A percentile compares a stretch with the other conserved stretches of the same genome.
Conservation (phyloP, 73 alveolate species). For the Stentor roeselii region DNA sequence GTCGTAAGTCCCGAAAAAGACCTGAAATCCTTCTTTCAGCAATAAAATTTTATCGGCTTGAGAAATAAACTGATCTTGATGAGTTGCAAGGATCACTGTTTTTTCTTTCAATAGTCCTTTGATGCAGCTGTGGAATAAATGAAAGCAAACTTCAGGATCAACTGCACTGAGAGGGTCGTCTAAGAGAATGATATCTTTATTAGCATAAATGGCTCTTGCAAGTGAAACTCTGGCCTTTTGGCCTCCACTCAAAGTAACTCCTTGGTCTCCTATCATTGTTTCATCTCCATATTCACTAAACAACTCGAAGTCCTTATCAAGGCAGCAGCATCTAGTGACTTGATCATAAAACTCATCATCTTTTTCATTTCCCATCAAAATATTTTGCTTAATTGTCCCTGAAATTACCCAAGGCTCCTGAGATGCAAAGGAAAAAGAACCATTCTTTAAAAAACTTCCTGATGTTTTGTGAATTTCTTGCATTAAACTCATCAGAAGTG, state of each 20-base stretch:
- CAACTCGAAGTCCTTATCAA: slow-evolving; percentile 46
- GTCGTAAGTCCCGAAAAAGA: slow-evolving; percentile 1
- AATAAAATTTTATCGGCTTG: slow-evolving; percentile 47
- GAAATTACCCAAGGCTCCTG: slow-evolving; percentile 40
- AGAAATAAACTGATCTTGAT: slow-evolving; percentile 26
- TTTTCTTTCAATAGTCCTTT: slow-evolving; percentile 46
- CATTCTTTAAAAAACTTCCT: background rate
- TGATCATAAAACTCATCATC: slow-evolving; percentile 58
- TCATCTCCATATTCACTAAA: slow-evolving; percentile 39
- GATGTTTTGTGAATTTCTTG: background rate
- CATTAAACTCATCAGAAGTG: background rate
- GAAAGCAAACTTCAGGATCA: slow-evolving; percentile 67
- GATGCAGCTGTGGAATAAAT: slow-evolving; percentile 53
- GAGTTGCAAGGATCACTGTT: slow-evolving; percentile 30
- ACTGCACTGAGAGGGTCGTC: slow-evolving; percentile 81
- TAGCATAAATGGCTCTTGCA: slow-evolving; percentile 76
- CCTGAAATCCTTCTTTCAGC: slow-evolving; percentile 41
- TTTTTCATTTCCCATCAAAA: slow-evolving; percentile 45
- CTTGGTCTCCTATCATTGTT: slow-evolving; percentile 66
- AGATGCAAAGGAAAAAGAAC: background rate
- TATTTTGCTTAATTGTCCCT: slow-evolving; percentile 47
- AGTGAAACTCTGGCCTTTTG: slow-evolving; percentile 68
- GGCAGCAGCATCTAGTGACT: slow-evolving; percentile 49
- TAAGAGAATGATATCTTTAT: slow-evolving; percentile 60
- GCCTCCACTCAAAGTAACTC: slow-evolving; percentile 66